Conservation (phyloP, 2,329 filamentous ascomycete genomes). For the Ascochyta pisi region DNA sequence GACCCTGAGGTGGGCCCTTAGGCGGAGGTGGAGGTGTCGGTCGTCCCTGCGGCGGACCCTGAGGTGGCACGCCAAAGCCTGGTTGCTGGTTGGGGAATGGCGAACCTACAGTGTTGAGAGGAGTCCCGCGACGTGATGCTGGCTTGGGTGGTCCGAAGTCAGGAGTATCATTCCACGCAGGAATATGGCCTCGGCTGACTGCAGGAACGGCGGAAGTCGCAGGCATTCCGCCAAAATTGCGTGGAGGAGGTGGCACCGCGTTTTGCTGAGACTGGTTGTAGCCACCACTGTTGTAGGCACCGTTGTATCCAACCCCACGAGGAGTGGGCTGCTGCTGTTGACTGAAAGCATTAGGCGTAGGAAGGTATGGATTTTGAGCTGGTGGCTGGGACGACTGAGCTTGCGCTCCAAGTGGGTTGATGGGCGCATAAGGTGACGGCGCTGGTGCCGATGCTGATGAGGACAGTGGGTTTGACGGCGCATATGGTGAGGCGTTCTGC, state of each 20-base stretch:
- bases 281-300: slow-evolving; percentile 25
- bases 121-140: slow-evolving; percentile 76
- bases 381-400: slow-evolving; percentile 32
- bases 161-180: slow-evolving; percentile 95
- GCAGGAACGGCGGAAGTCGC: slow-evolving; percentile 64
- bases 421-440: slow-evolving; percentile 30
- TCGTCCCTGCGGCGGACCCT: slow-evolving; percentile 63
- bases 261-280: slow-evolving; percentile 54
- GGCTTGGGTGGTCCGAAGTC: slow-evolving; percentile 73
- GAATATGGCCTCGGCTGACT: slow-evolving; percentile 72
- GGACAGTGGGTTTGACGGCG: slow-evolving; percentile 38
- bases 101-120: slow-evolving; percentile 72
- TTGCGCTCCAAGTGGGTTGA: slow-evolving; percentile 39
- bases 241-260: slow-evolving; percentile 65
- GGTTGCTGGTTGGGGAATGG: slow-evolving; percentile 72
- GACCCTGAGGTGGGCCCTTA: slow-evolving; percentile 66
- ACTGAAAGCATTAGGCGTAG: slow-evolving; percentile 6
- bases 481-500: slow-evolving; percentile 45
- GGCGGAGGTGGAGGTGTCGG: slow-evolving; percentile 80
- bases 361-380: slow-evolving; percentile 53
- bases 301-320: slow-evolving; percentile 20
- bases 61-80: slow-evolving; percentile 56
- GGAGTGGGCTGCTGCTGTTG: slow-evolving; percentile 47
- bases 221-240: slow-evolving; percentile 71
- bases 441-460: slow-evolving; percentile 27